Evolutionary conservation across 495 filamentous ascomycete species (phyloP), one percentile per base, ranked within the genome.

Genomic region (Penicillium angulare): DNA sequence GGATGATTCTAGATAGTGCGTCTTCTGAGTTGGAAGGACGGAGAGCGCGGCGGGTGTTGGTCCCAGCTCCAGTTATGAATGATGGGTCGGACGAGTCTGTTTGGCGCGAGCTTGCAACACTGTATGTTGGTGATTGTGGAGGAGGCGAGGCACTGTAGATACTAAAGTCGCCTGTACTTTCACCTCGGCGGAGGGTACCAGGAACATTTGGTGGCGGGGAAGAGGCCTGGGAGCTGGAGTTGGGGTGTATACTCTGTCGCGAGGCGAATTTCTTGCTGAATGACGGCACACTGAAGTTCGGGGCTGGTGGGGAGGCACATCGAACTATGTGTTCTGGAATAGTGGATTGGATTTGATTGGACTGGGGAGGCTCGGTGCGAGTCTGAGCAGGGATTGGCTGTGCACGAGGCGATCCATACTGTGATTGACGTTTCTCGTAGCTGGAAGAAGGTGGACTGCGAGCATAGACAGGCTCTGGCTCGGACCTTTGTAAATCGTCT

Each of bases 201-300:
- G 47, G 49, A 12, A 42, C 32, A 47, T 59, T 55, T 20, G 65
- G 29, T 6, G 57, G 42, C 2, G 54, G 54, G 22, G 60, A 49
- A 13, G 29, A 33, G 18, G 33, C 34, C 20, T 64, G 63, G 1
- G 55, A 39, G n/a, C n/a, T n/a, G n/a, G n/a, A 12, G 48, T 21
- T 5, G 60, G 52, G 9, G 26, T 40, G 3, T 52, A n/a, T 49
- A 3, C 60, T 63, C 2, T 50, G 47, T 35, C 61, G 56, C 5
- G 67, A 43, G 0, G 65, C 59, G 33, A 73, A 76, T 43, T 72
- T 68, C 53, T 66, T 72, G 64, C 74, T 78, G 43, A 78, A 78
- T 5, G 64, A 70, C 13, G 76, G 76, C 21, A 79, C 75, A 47
- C 76, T 79, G 45, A 78, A 79, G 50, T 79, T 78, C 2, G 74